Base-by-base conservation (phyloP, 2,329 filamentous ascomycete genomes). In the Neofusicoccum ribis region DNA sequence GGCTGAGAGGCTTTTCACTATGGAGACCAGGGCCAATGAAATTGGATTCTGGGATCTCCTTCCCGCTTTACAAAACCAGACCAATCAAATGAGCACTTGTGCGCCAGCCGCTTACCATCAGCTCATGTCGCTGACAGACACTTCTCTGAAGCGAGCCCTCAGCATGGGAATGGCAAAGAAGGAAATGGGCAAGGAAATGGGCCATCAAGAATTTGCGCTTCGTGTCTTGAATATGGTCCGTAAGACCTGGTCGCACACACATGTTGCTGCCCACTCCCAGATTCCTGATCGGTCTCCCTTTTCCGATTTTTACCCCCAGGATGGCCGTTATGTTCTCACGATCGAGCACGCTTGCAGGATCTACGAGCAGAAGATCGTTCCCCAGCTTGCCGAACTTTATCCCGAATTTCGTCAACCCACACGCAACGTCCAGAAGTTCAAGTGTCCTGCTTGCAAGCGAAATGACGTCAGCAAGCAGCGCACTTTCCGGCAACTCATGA, bases 271-370 rank as follows among this genome's bases (percentile, higher is more conserved):
- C 17, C 37, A 73, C 58, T 60, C 60, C 65, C 65, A 64, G 51
- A 59, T 63, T 43, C 68, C 56, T 15, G 46, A 20, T 11, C 23
- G 20, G 3, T 62, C 15, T 59, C 64, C 43, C 56, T 63, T 44
- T 69, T 36, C 43, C 15, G 39, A 52, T 6, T 56, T 46, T 11
- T 64, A 64, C 27, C 52, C 60, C 15, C 52, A 14, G 20, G 46
- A 67, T 63, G 63, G 70, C 12, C 63, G 65, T 31, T 75, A 76
- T 61, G 54, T 67, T n/a, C 70, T 76, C 8, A 69, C 70, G 17
- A 68, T 77, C 34, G 72, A 73, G 46, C 74, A 77, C 62, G 75
- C 74, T 9, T 69, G 69, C 36, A 70, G 71, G 70, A 68, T 75
- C 43, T 72, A 72, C 50, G 60, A 71, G 17, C 59, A 71, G 14